Percentiles rank a stretch among this genome's conserved stretches.
Evolutionary conservation across 2,329 filamentous ascomycete genomes (phyloP).

Genomic region (Cercospora janseana): DNA sequence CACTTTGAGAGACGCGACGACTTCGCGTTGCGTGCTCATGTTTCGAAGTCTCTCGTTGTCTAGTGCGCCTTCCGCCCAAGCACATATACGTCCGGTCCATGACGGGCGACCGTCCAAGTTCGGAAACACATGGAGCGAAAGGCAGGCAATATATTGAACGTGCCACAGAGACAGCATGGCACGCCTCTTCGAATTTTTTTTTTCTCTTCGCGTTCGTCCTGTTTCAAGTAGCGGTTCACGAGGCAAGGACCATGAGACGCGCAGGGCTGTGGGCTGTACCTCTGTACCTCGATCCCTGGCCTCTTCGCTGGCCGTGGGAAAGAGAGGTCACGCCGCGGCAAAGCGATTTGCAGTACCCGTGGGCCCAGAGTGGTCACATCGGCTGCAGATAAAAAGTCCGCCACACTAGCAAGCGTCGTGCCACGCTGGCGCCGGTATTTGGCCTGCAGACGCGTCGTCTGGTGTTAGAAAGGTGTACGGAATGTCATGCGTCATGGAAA

Average conservation of each 20-base stretch:
- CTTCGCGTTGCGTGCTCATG: too few relatives aligned
- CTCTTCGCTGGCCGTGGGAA: slow-evolving; percentile 6
- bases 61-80: too few relatives aligned
- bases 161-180: not conserved
- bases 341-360: not conserved
- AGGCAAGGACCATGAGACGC: not conserved
- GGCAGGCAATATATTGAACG: too few relatives aligned
- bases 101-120: too few relatives aligned
- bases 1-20: too few relatives aligned
- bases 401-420: not conserved
- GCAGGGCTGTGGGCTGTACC: slow-evolving; percentile 1
- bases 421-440: not conserved
- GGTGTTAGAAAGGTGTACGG: not conserved
- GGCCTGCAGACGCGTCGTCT: too few relatives aligned
- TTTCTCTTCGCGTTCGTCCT: not conserved
- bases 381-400: not conserved
- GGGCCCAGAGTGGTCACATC: not conserved
- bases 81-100: too few relatives aligned
- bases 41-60: too few relatives aligned
- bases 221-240: not conserved
- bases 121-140: too few relatives aligned
- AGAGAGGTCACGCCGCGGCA: not conserved
- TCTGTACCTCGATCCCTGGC: not conserved
- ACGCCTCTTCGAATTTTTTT: not conserved
- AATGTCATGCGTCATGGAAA: not conserved